Evolutionary conservation across 2,329 filamentous ascomycete species (phyloP).

Genomic region (Verticillium zaregamsianum): DNA sequence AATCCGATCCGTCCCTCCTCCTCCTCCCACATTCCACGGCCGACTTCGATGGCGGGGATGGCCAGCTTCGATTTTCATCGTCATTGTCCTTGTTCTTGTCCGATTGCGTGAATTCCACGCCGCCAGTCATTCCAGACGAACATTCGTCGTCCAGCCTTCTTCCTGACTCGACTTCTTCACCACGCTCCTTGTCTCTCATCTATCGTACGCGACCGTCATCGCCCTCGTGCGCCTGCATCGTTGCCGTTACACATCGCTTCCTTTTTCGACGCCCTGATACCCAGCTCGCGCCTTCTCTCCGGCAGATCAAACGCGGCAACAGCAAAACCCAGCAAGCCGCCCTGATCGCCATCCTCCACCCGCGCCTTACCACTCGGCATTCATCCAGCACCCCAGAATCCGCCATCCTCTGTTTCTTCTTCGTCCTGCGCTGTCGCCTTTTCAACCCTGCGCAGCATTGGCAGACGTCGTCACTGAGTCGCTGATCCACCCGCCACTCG

Average conservation of each 20-base stretch:
- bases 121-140: background rate
- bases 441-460: background rate
- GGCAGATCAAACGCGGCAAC: constrained; percentile 1
- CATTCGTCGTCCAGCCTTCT: background rate
- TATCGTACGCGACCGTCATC: background rate
- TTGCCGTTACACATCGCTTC: background rate
- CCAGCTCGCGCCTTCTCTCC: constrained; percentile 1
- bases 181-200: background rate
- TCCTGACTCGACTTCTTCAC: background rate
- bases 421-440: background rate
- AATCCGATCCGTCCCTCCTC: background rate
- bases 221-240: background rate
- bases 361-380: background rate
- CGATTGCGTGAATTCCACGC: constrained; percentile 2
- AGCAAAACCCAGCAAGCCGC: background rate
- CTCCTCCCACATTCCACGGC: background rate
- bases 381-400: background rate
- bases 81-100: background rate
- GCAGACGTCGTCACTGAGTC: background rate
- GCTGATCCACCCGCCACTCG: background rate
- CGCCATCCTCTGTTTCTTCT: background rate
- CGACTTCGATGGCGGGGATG: background rate
- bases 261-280: constrained; percentile 1
- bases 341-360: background rate
- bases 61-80: background rate